Evolutionary conservation across 805 yeast genomes (phyloP), one percentile per base, ranked within the genome.

Genomic region (Starmerella ratchasimensis): DNA sequence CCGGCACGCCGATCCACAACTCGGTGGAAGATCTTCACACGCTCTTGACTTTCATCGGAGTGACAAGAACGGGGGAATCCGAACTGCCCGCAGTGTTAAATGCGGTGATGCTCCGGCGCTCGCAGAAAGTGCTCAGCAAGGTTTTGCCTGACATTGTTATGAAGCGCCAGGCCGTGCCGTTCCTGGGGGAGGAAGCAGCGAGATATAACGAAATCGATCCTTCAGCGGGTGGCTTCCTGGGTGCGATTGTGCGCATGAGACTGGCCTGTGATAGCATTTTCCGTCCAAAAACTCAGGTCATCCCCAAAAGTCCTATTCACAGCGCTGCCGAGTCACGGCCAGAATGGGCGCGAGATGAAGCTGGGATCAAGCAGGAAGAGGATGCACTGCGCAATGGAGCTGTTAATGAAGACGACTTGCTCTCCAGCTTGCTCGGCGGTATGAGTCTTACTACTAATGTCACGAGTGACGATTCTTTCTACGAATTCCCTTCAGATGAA

Each of bases 1-100:
- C 79, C 2, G 81, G 81, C 37, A 74, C 81, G 0, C 81, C 80
- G 0, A 54, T 75, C 28, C 80, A 74, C 53, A 74, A 74, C 45
- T 61, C 59, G 26, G 57, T 71, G 34, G 65, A 59, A 31, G 81
- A 75, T 36, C 52, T 74, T 13, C 68, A 64, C 45, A 63, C 79
- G 1, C 52, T 72, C 17, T 55, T 75, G 26, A 44, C 55, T 19
- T 74, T 69, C 48, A 33, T 65, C 7, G 35, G 45, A 10, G 50
- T 57, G 23, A 21, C 20, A 9, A n/a, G n/a, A n/a, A n/a, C n/a
- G n/a, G n/a, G n/a, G n/a, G 22, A 16, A 7, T 3, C 27, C 24
- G 13, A 15, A 10, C n/a, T 32, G 28, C 5, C 4, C 21, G 22
- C 5, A 4, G 6, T 32, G 0, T 42, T 69, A 27, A 38, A 49